Evolutionary conservation across 495 filamentous ascomycete genomes (phyloP).

Genomic region (Geoglossum glabrum): DNA sequence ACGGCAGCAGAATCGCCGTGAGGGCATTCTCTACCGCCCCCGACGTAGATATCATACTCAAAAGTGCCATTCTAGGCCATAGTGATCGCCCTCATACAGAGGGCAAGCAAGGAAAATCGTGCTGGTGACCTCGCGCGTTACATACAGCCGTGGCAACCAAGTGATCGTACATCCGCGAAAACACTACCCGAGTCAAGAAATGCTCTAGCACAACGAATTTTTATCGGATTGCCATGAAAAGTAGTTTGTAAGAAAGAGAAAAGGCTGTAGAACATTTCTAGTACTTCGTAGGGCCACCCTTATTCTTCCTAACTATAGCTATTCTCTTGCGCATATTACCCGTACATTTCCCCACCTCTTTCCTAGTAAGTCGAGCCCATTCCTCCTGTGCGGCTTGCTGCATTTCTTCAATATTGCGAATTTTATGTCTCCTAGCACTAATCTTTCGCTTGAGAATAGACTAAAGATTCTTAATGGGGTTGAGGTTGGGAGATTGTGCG

Average conservation of each 20-base stretch:
- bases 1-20: too few relatives aligned
- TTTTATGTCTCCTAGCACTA: neutral
- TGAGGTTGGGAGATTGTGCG: conserved; percentile 12
- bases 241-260: neutral
- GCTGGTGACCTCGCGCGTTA: too few relatives aligned
- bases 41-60: too few relatives aligned
- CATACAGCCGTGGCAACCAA: neutral
- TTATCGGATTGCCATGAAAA: neutral
- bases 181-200: neutral
- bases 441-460: conserved; percentile 9
- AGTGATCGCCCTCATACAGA: too few relatives aligned
- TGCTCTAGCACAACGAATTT: neutral
- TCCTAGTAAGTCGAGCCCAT: neutral
- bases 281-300: neutral
- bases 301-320: neutral
- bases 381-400: neutral
- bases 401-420: conserved; percentile 3
- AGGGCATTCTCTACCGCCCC: too few relatives aligned
- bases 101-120: too few relatives aligned
- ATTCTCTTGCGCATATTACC: neutral
- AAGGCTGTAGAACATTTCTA: neutral
- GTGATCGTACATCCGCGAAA: neutral
- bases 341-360: neutral
- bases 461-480: conserved; percentile 15
- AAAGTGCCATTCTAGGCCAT: too few relatives aligned